Conservation (phyloP, 495 filamentous ascomycete species). For the Hypoxylon crocopeplum region DNA sequence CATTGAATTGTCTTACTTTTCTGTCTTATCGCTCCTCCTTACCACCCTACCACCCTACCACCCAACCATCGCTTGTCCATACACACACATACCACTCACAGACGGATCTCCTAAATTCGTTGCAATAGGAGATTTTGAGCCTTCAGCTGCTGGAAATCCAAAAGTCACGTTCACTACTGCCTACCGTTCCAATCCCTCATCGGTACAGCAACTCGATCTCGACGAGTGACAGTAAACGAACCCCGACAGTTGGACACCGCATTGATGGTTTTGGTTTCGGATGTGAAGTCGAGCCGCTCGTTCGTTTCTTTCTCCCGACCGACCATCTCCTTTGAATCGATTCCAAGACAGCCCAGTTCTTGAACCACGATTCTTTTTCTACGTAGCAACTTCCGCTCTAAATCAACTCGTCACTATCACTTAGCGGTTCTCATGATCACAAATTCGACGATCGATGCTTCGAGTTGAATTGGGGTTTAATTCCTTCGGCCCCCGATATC, state of each 20-base stretch:
- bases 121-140: neutral
- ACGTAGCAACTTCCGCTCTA: neutral
- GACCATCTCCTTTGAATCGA: slow-evolving; percentile 20
- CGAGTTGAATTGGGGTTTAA: slow-evolving; percentile 15
- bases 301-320: slow-evolving; percentile 27
- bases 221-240: slow-evolving; percentile 4
- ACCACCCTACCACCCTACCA: neutral
- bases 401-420: neutral
- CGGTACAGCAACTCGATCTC: no score
- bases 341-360: neutral
- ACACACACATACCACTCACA: slow-evolving; percentile 1
- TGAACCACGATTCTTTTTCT: neutral
- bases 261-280: slow-evolving; percentile 38
- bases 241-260: slow-evolving; percentile 16
- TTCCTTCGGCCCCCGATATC: slow-evolving; percentile 3
- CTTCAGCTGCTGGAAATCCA: neutral
- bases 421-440: neutral
- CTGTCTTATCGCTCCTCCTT: slow-evolving; percentile 22
- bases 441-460: neutral
- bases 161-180: slow-evolving; percentile 11
- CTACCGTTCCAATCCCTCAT: no score
- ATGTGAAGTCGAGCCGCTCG: slow-evolving; percentile 30
- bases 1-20: slow-evolving; percentile 29
- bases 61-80: slow-evolving; percentile 21
- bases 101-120: slow-evolving; percentile 3